These are phyloP conservation scores for Colletotrichum costaricense DNA, from an alignment of 2,329 filamentous ascomycete genomes.

Conservation along the genomic window DNA sequence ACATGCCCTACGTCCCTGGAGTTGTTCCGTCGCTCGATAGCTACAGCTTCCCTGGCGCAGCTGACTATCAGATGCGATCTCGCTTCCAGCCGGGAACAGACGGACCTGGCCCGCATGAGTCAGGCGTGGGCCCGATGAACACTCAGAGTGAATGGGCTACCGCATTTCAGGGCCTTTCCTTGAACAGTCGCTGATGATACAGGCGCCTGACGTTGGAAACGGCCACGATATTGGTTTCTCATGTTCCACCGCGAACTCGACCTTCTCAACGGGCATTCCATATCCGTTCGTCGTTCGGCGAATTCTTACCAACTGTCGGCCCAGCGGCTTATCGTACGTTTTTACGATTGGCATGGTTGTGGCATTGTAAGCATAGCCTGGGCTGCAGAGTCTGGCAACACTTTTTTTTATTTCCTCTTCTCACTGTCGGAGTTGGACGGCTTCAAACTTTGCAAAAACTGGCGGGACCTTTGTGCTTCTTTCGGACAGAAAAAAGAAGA, in stretches of 20 bases:
- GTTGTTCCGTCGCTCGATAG: slow-evolving; percentile 55
- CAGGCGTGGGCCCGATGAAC: slow-evolving; percentile 19
- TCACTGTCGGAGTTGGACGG: slow-evolving; percentile 29
- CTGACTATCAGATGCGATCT: slow-evolving; percentile 60
- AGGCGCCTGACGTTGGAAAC: background rate
- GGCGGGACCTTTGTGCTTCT: slow-evolving; percentile 34
- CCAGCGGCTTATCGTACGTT: slow-evolving; percentile 10
- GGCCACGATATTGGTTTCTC: background rate
- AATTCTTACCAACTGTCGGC: slow-evolving; percentile 7
- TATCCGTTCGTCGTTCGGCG: background rate
- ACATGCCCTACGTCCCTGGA: slow-evolving; percentile 50
- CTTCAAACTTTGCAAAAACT: slow-evolving; percentile 6
- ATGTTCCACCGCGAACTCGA: background rate
- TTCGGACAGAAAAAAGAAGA: slow-evolving; percentile 31
- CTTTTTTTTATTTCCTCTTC: background rate
- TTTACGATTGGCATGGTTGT: slow-evolving; percentile 12
- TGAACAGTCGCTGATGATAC: slow-evolving; percentile 67
- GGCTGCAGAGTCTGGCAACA: slow-evolving; percentile 10
- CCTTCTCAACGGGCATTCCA: background rate
- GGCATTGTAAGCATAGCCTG: slow-evolving; percentile 28
- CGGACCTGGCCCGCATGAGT: slow-evolving; percentile 45
- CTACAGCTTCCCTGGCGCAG: slow-evolving; percentile 55
- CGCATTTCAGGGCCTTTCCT: slow-evolving; percentile 77
- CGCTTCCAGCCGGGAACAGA: slow-evolving; percentile 57
- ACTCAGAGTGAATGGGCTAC: slow-evolving; percentile 69